phyloP scores from a whole-genome alignment of 805 yeast genomes.

The Sugiyamaella boreocaroliniensis region DNA sequence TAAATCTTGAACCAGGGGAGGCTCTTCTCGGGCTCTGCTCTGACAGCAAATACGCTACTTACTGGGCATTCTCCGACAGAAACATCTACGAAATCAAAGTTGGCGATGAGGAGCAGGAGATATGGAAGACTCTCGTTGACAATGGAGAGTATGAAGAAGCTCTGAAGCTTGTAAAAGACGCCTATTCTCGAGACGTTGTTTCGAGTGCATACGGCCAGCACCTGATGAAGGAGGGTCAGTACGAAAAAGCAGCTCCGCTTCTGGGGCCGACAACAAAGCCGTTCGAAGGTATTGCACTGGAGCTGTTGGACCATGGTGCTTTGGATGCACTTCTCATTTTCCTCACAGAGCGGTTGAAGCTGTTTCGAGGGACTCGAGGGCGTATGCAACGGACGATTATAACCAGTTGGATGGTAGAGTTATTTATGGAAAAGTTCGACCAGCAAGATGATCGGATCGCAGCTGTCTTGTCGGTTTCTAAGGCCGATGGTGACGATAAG shows the following conservation, averaged over 20 bases:
- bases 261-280: conserved; percentile 60
- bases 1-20: conserved; percentile 33
- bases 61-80: conserved; percentile 63
- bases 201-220: conserved; percentile 49
- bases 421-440: conserved; percentile 44
- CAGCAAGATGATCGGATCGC: conserved; percentile 34
- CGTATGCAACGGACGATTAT: conserved; percentile 46
- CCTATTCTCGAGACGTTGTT: conserved; percentile 39
- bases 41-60: conserved; percentile 51
- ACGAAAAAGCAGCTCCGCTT: conserved; percentile 40
- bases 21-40: conserved; percentile 40
- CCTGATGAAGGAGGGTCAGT: conserved; percentile 30
- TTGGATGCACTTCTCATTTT: conserved; percentile 42
- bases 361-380: conserved; percentile 12
- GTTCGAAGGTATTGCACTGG: conserved; percentile 62
- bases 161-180: conserved; percentile 35
- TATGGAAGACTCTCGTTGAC: conserved; percentile 63
- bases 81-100: conserved; percentile 63
- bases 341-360: conserved; percentile 37
- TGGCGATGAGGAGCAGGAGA: conserved; percentile 60
- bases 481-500: neutral
- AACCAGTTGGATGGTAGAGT: conserved; percentile 61
- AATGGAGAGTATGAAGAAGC: conserved; percentile 60
- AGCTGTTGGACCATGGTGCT: conserved; percentile 40
- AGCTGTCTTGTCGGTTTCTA: conserved; percentile 11